Evolutionary conservation across 331 rosid genomes (phyloP), one percentile per base, ranked within the genome.

Genomic region (Spiraea crenata): DNA sequence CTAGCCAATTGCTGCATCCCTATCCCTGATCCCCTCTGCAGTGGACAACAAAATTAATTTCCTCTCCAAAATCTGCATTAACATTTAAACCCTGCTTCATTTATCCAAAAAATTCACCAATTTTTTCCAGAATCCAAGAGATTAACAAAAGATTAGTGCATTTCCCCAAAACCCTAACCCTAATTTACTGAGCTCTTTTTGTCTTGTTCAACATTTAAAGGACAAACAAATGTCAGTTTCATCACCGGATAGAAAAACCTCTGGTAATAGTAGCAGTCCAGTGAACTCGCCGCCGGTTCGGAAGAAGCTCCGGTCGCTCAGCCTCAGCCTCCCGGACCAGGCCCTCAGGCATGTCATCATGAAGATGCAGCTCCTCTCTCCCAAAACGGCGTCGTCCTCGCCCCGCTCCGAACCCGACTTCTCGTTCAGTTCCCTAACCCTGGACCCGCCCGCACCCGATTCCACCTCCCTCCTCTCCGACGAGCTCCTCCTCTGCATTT

Each of bases 331-430:
- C 60, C 81, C 76, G 4, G 74, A 78, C 57, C 63, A 42, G 42
- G 45, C 73, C 9, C 73, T 75, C 60, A 76, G 80, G 85, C 81
- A 81, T 77, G 88, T 64, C 59, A 34, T 77, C 70, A 16, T 51
- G 77, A 75, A 76, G 74, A 80, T 77, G 81, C 83, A 76, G 71
- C 73, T 59, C 37, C 39, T 9, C 25, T 46, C 78, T 16, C 40
- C 79, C 4, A 46, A 69, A 3, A 47, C 81, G 5, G 58, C 80
- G 6, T 62, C 82, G 4, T n/a, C 76, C 20, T 69, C 79, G 20
- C 67, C 84, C 56, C 71, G 55, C 11, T 64, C 82, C 12, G 80
- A 82, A 2, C 51, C 78, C 12, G 74, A 49, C 57, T 34, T 35
- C 58, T 59, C 64, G 37, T 58, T 59, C 51, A 11, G 39, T 11